Conservation (phyloP, 1,139 yeast genomes). For the Saccharomyces hybrid region DNA sequence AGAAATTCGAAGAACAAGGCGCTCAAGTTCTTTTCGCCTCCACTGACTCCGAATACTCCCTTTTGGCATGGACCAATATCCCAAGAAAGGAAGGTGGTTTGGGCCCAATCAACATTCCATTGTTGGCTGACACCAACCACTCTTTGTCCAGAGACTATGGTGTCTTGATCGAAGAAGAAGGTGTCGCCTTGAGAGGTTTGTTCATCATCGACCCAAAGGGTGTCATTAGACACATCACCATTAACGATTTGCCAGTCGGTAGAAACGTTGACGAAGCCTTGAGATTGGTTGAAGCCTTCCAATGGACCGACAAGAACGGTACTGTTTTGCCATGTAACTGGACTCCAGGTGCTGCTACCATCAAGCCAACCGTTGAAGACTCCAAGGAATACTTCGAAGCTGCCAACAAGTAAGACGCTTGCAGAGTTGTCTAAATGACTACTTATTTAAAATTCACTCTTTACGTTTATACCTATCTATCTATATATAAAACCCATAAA, state of each 20-base stretch:
- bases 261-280: constrained; percentile 96
- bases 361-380: constrained; percentile 75
- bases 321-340: constrained; percentile 99
- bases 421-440: no score
- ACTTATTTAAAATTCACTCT: neutral
- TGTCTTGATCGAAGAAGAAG: constrained; percentile 91
- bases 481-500: neutral
- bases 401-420: constrained; percentile 20
- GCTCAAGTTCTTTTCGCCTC: constrained; percentile 91
- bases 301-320: constrained; percentile 96
- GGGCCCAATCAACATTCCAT: constrained; percentile 90
- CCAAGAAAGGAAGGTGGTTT: constrained; percentile 97
- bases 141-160: constrained; percentile 91
- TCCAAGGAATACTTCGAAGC: constrained; percentile 45
- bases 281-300: constrained; percentile 97
- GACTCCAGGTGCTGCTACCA: constrained; percentile 95
- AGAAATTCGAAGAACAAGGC: constrained; percentile 81
- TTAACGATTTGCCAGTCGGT: constrained; percentile 98
- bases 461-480: constrained; percentile 1
- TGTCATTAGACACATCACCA: constrained; percentile 86
- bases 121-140: constrained; percentile 96
- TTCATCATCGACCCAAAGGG: constrained; percentile 97
- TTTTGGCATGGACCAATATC: constrained; percentile 96
- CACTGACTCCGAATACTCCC: constrained; percentile 95
- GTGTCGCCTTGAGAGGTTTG: constrained; percentile 95